phyloP scores from a whole-genome alignment of 345 rosid genomes.

The Abelmoschus esculentus region DNA sequence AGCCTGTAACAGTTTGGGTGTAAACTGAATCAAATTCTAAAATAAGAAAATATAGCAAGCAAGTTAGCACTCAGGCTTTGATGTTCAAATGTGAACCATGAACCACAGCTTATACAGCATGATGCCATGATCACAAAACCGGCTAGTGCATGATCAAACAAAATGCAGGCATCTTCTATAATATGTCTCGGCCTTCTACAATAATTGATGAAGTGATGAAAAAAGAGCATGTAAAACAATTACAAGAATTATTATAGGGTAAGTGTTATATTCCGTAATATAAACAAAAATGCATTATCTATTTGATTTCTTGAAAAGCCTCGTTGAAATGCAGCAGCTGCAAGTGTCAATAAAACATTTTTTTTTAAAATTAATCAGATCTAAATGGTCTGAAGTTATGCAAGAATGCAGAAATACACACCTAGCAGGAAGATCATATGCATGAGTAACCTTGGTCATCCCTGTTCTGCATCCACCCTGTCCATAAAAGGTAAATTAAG shows the following conservation, averaged over 20 bases:
- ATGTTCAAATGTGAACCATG: not conserved
- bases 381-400: constrained; percentile 2
- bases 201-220: not conserved
- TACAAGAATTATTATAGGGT: not conserved
- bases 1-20: not conserved
- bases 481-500: constrained; percentile 17
- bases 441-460: constrained; percentile 90
- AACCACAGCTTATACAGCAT: not conserved
- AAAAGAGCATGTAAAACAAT: not conserved
- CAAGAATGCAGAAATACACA: constrained; percentile 21
- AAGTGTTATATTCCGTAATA: not conserved
- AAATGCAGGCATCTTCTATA: not conserved
- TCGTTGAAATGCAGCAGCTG: not conserved
- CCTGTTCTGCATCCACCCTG: constrained; percentile 99
- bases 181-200: not conserved
- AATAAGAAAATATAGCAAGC: not conserved
- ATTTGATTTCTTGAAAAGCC: not conserved
- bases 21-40: constrained; percentile 2
- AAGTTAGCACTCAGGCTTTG: not conserved
- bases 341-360: not conserved
- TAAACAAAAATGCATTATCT: not conserved
- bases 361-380: not conserved
- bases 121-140: not conserved
- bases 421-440: constrained; percentile 98
- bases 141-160: not conserved